Percentiles rank a stretch among this genome's conserved stretches.
Evolutionary conservation across 164 flowering plant genomes (phyloP).

Genomic region (Taxillus chinensis): DNA sequence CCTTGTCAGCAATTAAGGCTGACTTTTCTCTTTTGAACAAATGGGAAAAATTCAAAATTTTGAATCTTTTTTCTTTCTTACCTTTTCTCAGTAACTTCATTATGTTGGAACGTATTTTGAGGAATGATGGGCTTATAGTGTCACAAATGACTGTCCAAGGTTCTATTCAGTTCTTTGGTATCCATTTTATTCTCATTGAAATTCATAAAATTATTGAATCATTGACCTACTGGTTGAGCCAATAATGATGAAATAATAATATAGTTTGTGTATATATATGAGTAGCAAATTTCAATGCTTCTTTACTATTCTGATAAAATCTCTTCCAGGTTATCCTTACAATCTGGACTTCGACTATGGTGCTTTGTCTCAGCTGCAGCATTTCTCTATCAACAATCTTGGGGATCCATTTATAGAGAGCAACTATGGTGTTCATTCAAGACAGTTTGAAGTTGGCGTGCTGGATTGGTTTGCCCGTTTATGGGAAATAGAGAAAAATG

Average conservation of each 20-base stretch:
- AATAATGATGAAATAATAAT: neutral
- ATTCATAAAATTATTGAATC: too few species aligned
- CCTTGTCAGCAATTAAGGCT: too few species aligned
- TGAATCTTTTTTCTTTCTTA: too few species aligned
- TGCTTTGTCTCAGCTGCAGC: conserved; percentile 83
- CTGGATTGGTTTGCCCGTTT: conserved; percentile 98
- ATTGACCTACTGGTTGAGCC: too few species aligned
- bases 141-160: too few species aligned
- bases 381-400: conserved; percentile 92
- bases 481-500: conserved; percentile 86
- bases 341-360: conserved; percentile 98
- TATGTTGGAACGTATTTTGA: too few species aligned
- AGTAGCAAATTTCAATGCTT: neutral
- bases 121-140: too few species aligned
- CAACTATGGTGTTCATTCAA: conserved; percentile 96
- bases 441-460: conserved; percentile 98
- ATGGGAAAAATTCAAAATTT: too few species aligned
- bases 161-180: too few species aligned
- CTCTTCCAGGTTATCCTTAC: conserved; percentile 77
- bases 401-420: conserved; percentile 99
- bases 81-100: too few species aligned
- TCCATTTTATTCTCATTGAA: too few species aligned
- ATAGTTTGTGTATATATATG: neutral
- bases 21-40: too few species aligned
- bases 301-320: neutral